These are phyloP conservation scores for Nigrospora oryzae DNA, from an alignment of 2,329 filamentous ascomycete genomes.

Conservation along the genomic window DNA sequence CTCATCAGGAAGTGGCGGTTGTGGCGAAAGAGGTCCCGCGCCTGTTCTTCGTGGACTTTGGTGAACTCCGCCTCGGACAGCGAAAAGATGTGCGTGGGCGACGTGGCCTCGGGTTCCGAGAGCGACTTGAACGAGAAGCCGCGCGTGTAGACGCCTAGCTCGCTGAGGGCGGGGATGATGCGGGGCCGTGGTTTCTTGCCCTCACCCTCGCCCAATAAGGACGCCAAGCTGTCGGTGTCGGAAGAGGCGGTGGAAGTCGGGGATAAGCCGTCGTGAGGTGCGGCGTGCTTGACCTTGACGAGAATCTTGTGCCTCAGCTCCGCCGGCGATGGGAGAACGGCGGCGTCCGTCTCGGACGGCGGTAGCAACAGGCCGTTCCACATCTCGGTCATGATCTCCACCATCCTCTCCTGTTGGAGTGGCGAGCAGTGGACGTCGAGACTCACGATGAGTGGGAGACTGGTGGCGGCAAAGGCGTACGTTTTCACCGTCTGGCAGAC, in stretches of 20 bases:
- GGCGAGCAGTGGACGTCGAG: slow-evolving; percentile 79
- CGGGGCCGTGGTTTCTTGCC: slow-evolving; percentile 40
- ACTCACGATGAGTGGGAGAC: slow-evolving; percentile 88
- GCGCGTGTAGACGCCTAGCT: slow-evolving; percentile 72
- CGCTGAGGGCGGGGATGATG: slow-evolving; percentile 66
- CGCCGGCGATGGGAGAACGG: slow-evolving; percentile 56
- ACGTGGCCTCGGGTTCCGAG: slow-evolving; percentile 59
- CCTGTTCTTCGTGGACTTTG: slow-evolving; percentile 41
- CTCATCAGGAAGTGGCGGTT: slow-evolving; percentile 78
- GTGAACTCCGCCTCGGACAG: slow-evolving; percentile 57
- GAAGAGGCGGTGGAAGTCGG: slow-evolving; percentile 11
- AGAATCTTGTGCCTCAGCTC: slow-evolving; percentile 71
- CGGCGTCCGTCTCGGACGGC: slow-evolving; percentile 34
- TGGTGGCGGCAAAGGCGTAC: slow-evolving; percentile 64
- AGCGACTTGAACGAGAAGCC: slow-evolving; percentile 77
- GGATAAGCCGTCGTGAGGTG: slow-evolving; percentile 21
- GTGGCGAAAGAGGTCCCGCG: slow-evolving; percentile 60
- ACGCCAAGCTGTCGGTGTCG: slow-evolving; percentile 9
- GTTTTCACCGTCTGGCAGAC: slow-evolving; percentile 77
- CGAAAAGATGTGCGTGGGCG: slow-evolving; percentile 62
- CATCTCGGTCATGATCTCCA: slow-evolving; percentile 77
- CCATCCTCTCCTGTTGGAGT: slow-evolving; percentile 82
- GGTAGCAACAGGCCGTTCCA: slow-evolving; percentile 68
- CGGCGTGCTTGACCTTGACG: slow-evolving; percentile 69
- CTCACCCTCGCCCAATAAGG: slow-evolving; percentile 6